Base-by-base conservation (phyloP, 805 yeast genomes). In the Candida dajiaensis region DNA sequence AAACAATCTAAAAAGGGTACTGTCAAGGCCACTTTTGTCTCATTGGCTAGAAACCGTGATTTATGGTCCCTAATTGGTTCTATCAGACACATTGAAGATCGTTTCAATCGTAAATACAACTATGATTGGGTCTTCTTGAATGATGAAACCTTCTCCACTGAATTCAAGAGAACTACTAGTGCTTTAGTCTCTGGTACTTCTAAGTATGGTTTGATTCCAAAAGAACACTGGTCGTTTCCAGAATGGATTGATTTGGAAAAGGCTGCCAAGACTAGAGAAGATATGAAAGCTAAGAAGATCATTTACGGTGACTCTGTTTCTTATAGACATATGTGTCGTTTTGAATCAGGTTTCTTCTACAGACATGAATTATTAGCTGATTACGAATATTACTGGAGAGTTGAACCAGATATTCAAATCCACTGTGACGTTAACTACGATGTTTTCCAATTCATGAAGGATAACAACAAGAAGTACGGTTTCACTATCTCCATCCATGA, bases 71-170 rank as follows among this genome's bases (percentile, higher is more conserved):
- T 86, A 51, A 62, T 81, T 11, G 75, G 73, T 38, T 74, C 92
- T 11, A 76, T 86, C 45, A 76, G 80, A 57, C 73, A 74, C 49
- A 76, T 82, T 43, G 87, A 86, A 58, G 82, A 77, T 57, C 69
- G 92, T 42, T 86, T 84, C 69, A 86, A 86, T 64, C 31, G 58
- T 38, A 67, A 71, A 44, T 82, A 64, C 59, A 75, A 80, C 53
- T 85, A 86, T 58, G 94, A 86, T 62, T 86, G 89, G 88, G 82
- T 85, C 3, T 86, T 87, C 55, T 63, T 86, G 41, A 87, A 87
- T 62, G 89, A 87, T 58, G 76, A 70, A 50, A 78, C 76, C 2
- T 87, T 87, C 62, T 60, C 73, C 38, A 73, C 70, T 3, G 77
- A 76, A 51, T 87, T 86, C 62, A 73, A 68, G 47, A 59, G 65